A percentile compares a stretch with the other conserved stretches of the same genome.
Conservation (phyloP, 208 protist genomes). For the Leptomonas seymouri region DNA sequence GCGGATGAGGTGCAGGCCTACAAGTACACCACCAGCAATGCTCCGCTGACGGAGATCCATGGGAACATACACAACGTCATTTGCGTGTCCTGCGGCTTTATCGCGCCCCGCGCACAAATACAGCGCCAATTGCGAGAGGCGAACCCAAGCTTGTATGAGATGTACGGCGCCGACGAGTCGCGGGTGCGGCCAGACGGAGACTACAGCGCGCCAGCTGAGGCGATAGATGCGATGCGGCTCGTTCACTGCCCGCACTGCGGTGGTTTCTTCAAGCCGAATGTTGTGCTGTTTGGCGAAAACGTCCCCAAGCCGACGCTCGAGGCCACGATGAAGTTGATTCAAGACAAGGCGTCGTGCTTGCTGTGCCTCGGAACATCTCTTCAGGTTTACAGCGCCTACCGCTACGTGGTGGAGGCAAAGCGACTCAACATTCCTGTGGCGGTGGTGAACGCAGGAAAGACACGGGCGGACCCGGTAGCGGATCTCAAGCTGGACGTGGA, state of each 20-base stretch:
- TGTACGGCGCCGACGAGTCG: conserved; percentile 32
- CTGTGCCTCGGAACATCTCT: conserved; percentile 82
- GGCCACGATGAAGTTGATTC: conserved; percentile 31
- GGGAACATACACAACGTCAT: conserved; percentile 76
- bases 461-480: conserved; percentile 60
- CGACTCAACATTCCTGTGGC: conserved; percentile 56
- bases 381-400: conserved; percentile 77
- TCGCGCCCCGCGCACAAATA: conserved; percentile 48
- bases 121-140: conserved; percentile 44
- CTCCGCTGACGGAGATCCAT: conserved; percentile 64
- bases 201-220: conserved; percentile 43
- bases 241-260: conserved; percentile 60
- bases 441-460: conserved; percentile 68
- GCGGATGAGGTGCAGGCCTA: conserved; percentile 24
- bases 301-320: conserved; percentile 44
- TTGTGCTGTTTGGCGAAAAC: conserved; percentile 88
- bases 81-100: conserved; percentile 58
- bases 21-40: conserved; percentile 57
- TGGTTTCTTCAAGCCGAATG: conserved; percentile 75
- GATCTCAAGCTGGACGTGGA: conserved; percentile 60
- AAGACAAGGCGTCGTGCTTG: conserved; percentile 39
- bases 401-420: conserved; percentile 65
- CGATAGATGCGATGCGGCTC: conserved; percentile 56
- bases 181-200: conserved; percentile 69
- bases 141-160: conserved; percentile 44